Evolutionary conservation across 2,329 filamentous ascomycete species (phyloP), one percentile per base, ranked within the genome.

Genomic region (Anthostomella pinea): DNA sequence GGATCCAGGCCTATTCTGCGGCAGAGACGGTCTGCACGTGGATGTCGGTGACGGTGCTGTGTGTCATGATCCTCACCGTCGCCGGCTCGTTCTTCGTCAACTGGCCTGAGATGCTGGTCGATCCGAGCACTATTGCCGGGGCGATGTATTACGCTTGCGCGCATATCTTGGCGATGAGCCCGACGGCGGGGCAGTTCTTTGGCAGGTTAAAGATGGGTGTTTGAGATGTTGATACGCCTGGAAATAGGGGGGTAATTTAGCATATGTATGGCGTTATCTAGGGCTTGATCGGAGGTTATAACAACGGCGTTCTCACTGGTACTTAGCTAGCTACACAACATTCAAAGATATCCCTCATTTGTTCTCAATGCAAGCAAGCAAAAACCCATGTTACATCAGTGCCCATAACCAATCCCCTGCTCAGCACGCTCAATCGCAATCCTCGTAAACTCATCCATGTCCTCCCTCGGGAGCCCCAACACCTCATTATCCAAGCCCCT

Each of bases 391-490:
- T n/a, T n/a, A n/a, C n/a, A n/a, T n/a, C n/a, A n/a, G n/a, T n/a
- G n/a, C 10, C 10, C 27, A 25, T 57, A 56, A 20, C 45, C 41
- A 6, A 46, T 21, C 3, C 46, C 53, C 8, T 39, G 28, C 43
- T 51, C 46, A 10, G 39, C 44, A 8, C 47, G 26, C 6, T 69
- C 61, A 0, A 82, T 46, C 0, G 68, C 73, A 16, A 55, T 54
- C 54, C 63, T 68, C 0, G 74, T 85, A 16, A 63, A 62, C 41
- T 74, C 69, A 48, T 85, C 79, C 29, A 84, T 44, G 27, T 72
- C 67, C 56, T 84, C 81, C 43, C 72, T 60, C 0, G 74, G 70
- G 51, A 85, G 58, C 0, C 68, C 75, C n/a, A 86, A 58, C 5
- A 64, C 48, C 10, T 70, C 66, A 43, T 85, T 85, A 3, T 66